Evolutionary conservation across 202 grass and related monocot genomes (phyloP).

Genomic region (Setaria viridis): DNA sequence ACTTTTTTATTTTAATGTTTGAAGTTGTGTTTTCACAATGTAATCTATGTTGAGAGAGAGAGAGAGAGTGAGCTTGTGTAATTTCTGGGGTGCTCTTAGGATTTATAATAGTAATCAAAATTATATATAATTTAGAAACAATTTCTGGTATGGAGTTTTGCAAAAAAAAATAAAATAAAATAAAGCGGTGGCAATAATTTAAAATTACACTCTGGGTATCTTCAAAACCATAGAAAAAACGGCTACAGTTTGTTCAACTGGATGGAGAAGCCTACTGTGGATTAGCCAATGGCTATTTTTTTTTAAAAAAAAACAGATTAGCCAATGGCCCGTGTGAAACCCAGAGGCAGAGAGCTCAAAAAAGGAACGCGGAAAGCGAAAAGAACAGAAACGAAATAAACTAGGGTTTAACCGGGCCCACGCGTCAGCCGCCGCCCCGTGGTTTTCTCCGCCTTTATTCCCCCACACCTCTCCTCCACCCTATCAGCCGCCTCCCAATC

Average conservation of each 20-base stretch:
- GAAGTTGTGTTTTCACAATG: no score
- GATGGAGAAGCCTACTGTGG: neutral
- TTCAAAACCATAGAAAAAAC: neutral
- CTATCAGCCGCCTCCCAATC: conserved; percentile 42
- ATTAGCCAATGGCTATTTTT: no score
- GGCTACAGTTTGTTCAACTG: neutral
- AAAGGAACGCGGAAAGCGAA: neutral
- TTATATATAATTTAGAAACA: no score
- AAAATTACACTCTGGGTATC: neutral
- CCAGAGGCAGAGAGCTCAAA: neutral
- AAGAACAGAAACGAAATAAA: conserved; percentile 20
- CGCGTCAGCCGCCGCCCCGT: conserved; percentile 33
- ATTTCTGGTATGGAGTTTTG: no score
- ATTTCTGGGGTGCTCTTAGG: no score
- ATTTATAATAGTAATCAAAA: no score
- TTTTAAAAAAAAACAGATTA: no score
- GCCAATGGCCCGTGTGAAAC: neutral
- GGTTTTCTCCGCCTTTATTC: conserved; percentile 50
- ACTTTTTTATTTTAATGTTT: no score
- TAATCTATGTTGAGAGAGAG: no score
- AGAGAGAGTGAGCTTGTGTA: no score
- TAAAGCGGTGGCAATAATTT: no score
- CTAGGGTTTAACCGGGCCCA: conserved; percentile 65
- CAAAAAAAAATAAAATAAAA: no score
- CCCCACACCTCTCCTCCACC: neutral